A percentile compares a stretch with the other conserved stretches of the same genome.
phyloP scores from a whole-genome alignment of 2,329 filamentous ascomycete species.

The Tolypocladium inflatum region DNA sequence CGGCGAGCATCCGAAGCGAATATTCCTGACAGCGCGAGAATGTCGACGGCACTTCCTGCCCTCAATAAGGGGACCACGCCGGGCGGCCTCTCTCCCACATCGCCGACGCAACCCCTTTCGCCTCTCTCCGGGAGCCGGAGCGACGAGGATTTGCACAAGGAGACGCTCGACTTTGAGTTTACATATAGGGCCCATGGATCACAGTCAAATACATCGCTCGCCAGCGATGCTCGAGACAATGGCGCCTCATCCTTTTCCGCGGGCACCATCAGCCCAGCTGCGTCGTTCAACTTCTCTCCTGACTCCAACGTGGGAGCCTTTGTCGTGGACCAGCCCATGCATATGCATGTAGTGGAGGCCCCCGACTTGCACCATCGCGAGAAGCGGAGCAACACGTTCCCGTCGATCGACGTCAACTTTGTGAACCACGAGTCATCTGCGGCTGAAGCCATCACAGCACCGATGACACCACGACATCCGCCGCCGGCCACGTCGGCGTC shows the following conservation, averaged over 20 bases:
- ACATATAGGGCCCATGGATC: conserved; percentile 22
- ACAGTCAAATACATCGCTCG: conserved; percentile 22
- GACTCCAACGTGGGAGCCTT: conserved; percentile 63
- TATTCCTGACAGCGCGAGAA: conserved; percentile 56
- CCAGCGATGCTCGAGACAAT: conserved; percentile 19
- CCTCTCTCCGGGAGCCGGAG: conserved; percentile 60
- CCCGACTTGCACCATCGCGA: conserved; percentile 59
- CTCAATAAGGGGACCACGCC: conserved; percentile 29
- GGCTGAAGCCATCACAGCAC: conserved; percentile 21
- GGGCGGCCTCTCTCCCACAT: conserved; percentile 59
- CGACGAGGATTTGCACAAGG: conserved; percentile 56
- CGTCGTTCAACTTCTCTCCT: conserved; percentile 66
- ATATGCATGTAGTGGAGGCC: conserved; percentile 21
- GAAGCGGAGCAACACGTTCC: conserved; percentile 73
- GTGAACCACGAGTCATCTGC: conserved; percentile 27
- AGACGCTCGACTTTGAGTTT: conserved; percentile 21
- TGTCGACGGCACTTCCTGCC: conserved; percentile 35
- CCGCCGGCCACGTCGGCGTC: conserved; percentile 34
- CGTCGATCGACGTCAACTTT: conserved; percentile 56
- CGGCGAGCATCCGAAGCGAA: conserved; percentile 58
- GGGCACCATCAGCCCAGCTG: conserved; percentile 63
- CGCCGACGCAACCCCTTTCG: conserved; percentile 57
- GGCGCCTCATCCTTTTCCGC: conserved; percentile 57
- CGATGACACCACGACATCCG: conserved; percentile 40
- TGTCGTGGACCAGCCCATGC: conserved; percentile 26